A percentile compares a stretch with the other conserved stretches of the same genome.
These are phyloP conservation scores for Bruguiera gymnorhiza DNA, from an alignment of 345 rosid species.

Conservation along the genomic window DNA sequence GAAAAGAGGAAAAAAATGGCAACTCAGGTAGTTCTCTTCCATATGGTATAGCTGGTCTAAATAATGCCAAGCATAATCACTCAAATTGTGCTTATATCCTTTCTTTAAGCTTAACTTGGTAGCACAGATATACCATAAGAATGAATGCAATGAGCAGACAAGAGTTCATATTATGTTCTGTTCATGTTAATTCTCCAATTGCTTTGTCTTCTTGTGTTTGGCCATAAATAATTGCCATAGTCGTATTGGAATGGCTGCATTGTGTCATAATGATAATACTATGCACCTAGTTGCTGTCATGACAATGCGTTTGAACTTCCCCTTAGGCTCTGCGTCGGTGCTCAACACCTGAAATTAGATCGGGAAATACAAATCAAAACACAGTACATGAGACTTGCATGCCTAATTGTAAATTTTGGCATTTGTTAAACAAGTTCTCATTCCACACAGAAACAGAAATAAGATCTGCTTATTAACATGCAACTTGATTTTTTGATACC, in stretches of 20 bases:
- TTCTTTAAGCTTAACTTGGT: no score
- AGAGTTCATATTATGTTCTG: no score
- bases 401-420: background rate
- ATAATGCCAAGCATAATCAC: background rate
- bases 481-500: constrained; percentile 29
- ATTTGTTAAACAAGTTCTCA: no score
- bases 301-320: constrained; percentile 60
- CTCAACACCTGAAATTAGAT: constrained; percentile 46
- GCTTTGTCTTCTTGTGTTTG: no score
- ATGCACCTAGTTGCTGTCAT: constrained; percentile 89
- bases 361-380: background rate
- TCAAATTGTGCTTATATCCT: no score
- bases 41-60: background rate
- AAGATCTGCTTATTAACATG: background rate
- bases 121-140: no score
- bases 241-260: background rate
- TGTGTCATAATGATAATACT: background rate
- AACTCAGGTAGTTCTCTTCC: no score
- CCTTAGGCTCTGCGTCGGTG: constrained; percentile 46
- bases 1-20: background rate
- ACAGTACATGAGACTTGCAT: background rate
- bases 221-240: no score
- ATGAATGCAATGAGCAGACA: no score
- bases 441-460: background rate
- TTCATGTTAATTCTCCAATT: no score